These are phyloP conservation scores for Somion occarium DNA, from an alignment of 1,284 basidiomycete genomes.

Conservation along the genomic window DNA sequence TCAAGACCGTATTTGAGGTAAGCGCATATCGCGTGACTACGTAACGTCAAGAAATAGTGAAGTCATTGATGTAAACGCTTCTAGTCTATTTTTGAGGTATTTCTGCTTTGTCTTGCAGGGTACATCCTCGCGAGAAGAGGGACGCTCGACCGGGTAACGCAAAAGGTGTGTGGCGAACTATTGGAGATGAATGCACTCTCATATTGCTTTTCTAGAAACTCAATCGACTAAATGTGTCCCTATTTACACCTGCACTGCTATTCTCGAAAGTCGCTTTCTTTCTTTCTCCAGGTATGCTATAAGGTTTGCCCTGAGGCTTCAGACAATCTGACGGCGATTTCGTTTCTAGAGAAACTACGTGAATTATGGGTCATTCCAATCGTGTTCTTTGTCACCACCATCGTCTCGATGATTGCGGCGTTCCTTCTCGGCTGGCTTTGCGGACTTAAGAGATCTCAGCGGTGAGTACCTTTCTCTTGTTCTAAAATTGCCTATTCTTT, in stretches of 20 bases:
- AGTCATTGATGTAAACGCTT: not conserved
- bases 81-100: constrained; percentile 88
- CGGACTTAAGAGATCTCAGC: constrained; percentile 56
- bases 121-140: constrained; percentile 78
- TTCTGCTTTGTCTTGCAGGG: constrained; percentile 82
- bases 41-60: not conserved
- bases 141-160: constrained; percentile 85
- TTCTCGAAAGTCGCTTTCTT: constrained; percentile 93
- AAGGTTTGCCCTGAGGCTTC: constrained; percentile 1
- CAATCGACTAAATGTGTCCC: constrained; percentile 77
- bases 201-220: constrained; percentile 46
- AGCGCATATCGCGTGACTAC: constrained; percentile 17
- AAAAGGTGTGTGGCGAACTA: constrained; percentile 57
- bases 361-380: constrained; percentile 93
- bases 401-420: constrained; percentile 54
- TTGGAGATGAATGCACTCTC: not conserved
- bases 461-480: constrained; percentile 32
- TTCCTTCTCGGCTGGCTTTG: constrained; percentile 46
- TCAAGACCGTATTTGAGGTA: constrained; percentile 53
- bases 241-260: constrained; percentile 89
- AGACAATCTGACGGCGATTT: too few relatives aligned
- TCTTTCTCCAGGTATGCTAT: constrained; percentile 54
- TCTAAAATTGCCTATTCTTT: not conserved
- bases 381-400: constrained; percentile 69
- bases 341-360: constrained; percentile 64